phyloP scores from a whole-genome alignment of 1,284 basidiomycete species.

The Porodaedalea pini region DNA sequence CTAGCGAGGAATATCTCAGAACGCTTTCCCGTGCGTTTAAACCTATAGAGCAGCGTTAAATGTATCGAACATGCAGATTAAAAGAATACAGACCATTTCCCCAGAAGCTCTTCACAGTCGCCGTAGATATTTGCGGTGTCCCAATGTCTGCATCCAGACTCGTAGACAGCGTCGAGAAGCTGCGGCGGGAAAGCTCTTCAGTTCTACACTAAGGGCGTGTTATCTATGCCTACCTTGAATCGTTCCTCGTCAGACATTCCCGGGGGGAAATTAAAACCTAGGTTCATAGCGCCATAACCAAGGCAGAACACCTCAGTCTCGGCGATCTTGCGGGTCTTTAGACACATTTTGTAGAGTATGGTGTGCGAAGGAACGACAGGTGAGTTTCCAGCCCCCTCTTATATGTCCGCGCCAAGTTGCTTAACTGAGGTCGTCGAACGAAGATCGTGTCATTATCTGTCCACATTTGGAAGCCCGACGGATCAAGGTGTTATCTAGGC shows the following conservation, averaged over 20 bases:
- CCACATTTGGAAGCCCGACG: not conserved
- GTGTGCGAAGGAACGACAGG: not conserved
- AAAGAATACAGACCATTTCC: slow-evolving; percentile 36
- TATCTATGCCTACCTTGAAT: slow-evolving; percentile 19
- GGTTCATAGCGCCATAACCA: slow-evolving; percentile 20
- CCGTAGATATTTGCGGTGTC: slow-evolving; percentile 42
- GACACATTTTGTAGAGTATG: too few species aligned
- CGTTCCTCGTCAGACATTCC: slow-evolving; percentile 24
- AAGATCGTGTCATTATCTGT: too few species aligned
- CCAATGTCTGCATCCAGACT: slow-evolving; percentile 40
- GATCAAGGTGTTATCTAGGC: not conserved
- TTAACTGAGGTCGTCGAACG: too few species aligned
- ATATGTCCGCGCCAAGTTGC: too few species aligned
- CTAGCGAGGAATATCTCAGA: slow-evolving; percentile 46
- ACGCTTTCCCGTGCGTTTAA: slow-evolving; percentile 43
- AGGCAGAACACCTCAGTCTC: slow-evolving; percentile 17
- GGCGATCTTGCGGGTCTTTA: slow-evolving; percentile 21
- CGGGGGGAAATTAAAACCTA: slow-evolving; percentile 18
- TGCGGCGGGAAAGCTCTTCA: slow-evolving; percentile 21
- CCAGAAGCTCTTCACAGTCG: slow-evolving; percentile 43
- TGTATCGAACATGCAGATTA: not conserved
- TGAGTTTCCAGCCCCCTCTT: too few species aligned
- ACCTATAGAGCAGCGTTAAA: slow-evolving; percentile 28
- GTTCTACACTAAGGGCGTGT: not conserved
- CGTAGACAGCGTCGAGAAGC: slow-evolving; percentile 40